Evolutionary conservation across 768 basidiomycete species (phyloP), one percentile per base, ranked within the genome.

Genomic region (Xanthoconium stramineum): DNA sequence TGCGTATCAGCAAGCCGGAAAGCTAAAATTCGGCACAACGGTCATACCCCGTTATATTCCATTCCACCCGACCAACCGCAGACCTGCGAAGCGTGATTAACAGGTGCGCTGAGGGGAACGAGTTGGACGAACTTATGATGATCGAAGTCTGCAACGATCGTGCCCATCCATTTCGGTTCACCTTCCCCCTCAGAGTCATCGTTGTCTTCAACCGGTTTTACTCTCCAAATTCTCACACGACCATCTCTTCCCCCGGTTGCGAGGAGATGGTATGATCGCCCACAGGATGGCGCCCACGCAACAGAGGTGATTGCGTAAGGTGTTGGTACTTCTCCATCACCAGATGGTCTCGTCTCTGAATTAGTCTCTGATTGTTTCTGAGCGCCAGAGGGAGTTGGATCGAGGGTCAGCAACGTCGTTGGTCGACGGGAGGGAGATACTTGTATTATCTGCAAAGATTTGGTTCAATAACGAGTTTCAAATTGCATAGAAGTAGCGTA

Each of bases 261-360:
- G 56, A 98, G 80, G 38, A 98, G 87, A 65, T 98, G 96, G 71
- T 94, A 96, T 1, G 91, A 91, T 29, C 97, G 81, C 7, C 96
- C 97, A 57, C 93, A 96, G 0, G 88, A 88, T 0, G 97, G 91
- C 0, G 96, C 94, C 95, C 95, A 99, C 15, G 94, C 78, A 36
- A 98, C 82, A 32, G 88, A 86, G 0, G 89, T 90, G 48, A 96
- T 82, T 3, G 95, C 83, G 39, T 77, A 84, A 4, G 80, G 75
- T 14, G 78, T 71, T 11, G 78, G 72, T 53, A 43, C 69, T 50
- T 75, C 74, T 30, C 72, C 59, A 33, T 75, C 75, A 32, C 60
- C 57, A 19, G 68, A 61, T 29, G 59, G 57, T 20, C 59, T 63
- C 19, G 62, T 51, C 43, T 64, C 58, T 9, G 50, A 56, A 19